Evolutionary conservation across 2,329 filamentous ascomycete species (phyloP).

Genomic region (Elsinoe australis): DNA sequence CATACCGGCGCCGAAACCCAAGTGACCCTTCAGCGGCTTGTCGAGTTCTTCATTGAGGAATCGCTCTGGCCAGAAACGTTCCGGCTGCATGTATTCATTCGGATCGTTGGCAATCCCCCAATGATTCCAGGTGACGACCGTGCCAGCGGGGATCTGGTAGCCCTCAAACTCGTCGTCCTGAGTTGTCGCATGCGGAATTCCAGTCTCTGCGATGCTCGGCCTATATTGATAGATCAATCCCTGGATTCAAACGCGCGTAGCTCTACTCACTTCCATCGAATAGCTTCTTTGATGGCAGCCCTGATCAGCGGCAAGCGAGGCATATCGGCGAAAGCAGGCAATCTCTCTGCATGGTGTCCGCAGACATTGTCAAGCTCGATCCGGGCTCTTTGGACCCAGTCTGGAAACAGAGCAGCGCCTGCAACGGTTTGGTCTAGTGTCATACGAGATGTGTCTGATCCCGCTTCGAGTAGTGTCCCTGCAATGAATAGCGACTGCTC

Average conservation of each 20-base stretch:
- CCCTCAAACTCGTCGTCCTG: constrained; percentile 25
- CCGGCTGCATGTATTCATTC: constrained; percentile 21
- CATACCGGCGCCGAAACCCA: constrained; percentile 22
- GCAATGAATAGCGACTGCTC: constrained; percentile 34
- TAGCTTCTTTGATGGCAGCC: constrained; percentile 24
- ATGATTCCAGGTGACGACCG: constrained; percentile 25
- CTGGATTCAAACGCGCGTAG: not conserved
- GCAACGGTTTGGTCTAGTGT: constrained; percentile 24
- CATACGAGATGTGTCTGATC: constrained; percentile 25
- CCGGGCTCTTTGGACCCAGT: constrained; percentile 23
- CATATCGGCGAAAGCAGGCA: constrained; percentile 22
- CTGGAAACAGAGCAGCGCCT: constrained; percentile 22
- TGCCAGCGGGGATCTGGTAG: constrained; percentile 24
- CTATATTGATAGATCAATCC: constrained; percentile 7
- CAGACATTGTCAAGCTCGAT: constrained; percentile 23
- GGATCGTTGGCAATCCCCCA: constrained; percentile 22
- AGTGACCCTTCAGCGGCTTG: constrained; percentile 28
- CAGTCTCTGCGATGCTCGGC: constrained; percentile 23
- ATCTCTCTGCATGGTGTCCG: constrained; percentile 20
- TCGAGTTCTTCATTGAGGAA: constrained; percentile 24
- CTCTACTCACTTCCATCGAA: constrained; percentile 21
- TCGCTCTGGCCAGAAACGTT: constrained; percentile 24
- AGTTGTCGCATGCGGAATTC: constrained; percentile 20
- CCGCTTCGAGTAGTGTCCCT: constrained; percentile 28
- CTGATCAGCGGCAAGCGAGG: not conserved